Conservation (phyloP, 2,329 filamentous ascomycete species). For the Fusarium sp. region DNA sequence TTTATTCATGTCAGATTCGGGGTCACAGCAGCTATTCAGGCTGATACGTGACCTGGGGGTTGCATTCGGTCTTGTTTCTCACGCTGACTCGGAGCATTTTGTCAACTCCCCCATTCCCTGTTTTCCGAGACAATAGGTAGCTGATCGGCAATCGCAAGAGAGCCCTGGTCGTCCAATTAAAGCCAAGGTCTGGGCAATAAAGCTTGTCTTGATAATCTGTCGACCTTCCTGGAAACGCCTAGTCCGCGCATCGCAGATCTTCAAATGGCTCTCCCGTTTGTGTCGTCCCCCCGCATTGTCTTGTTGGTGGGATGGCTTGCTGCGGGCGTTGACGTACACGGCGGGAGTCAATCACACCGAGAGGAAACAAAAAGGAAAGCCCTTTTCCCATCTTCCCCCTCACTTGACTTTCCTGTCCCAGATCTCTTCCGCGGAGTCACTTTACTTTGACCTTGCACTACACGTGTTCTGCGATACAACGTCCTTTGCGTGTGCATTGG, state of each 20-base stretch:
- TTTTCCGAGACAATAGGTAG: constrained; percentile 5
- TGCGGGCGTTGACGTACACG: constrained; percentile 25
- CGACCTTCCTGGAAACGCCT: constrained; percentile 36
- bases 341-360: neutral
- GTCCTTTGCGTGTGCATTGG: neutral
- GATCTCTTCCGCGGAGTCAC: constrained; percentile 1
- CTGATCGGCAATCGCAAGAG: constrained; percentile 23
- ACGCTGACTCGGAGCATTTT: constrained; percentile 6
- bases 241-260: constrained; percentile 29
- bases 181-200: constrained; percentile 12
- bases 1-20: constrained; percentile 20
- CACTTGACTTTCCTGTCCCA: neutral
- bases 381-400: neutral
- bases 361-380: constrained; percentile 23
- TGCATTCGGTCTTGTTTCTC: constrained; percentile 17
- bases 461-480: neutral
- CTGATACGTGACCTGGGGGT: constrained; percentile 17
- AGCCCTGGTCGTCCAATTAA: constrained; percentile 26
- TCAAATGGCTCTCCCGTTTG: neutral
- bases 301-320: constrained; percentile 13
- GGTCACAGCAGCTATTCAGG: constrained; percentile 6
- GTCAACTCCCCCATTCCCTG: constrained; percentile 8
- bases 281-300: constrained; percentile 18
- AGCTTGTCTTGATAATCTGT: constrained; percentile 13
- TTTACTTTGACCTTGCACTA: neutral